Conservation (phyloP, 2,329 filamentous ascomycete species). For the Aspergillus pseudoviridinutans region DNA sequence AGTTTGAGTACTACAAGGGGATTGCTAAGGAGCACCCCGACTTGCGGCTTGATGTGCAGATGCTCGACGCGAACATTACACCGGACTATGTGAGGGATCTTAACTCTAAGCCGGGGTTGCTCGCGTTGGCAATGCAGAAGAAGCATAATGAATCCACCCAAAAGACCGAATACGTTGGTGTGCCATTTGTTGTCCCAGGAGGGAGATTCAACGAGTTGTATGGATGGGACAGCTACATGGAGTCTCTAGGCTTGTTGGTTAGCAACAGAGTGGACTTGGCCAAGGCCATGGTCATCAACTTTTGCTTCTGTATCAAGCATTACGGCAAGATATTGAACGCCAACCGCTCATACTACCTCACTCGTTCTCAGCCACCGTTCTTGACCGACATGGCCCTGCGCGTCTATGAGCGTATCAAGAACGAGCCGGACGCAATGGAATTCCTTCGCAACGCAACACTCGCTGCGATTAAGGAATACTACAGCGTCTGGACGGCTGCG, state of each 20-base stretch:
- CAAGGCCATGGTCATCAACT: slow-evolving; percentile 93
- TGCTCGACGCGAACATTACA: slow-evolving; percentile 68
- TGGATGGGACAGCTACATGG: slow-evolving; percentile 99
- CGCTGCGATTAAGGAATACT: slow-evolving; percentile 95
- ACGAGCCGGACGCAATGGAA: slow-evolving; percentile 72
- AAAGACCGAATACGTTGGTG: slow-evolving; percentile 67
- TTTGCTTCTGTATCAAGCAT: slow-evolving; percentile 96
- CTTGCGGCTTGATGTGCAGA: slow-evolving; percentile 79
- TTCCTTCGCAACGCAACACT: slow-evolving; percentile 77
- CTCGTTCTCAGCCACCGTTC: slow-evolving; percentile 91
- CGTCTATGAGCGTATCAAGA: slow-evolving; percentile 89
- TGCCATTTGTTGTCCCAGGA: slow-evolving; percentile 95
- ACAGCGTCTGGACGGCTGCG: slow-evolving; percentile 77
- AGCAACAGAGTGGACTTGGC: slow-evolving; percentile 82
- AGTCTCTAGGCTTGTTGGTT: slow-evolving; percentile 80
- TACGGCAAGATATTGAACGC: slow-evolving; percentile 99
- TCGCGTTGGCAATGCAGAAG: slow-evolving; percentile 87
- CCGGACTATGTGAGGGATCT: slow-evolving; percentile 76
- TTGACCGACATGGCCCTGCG: slow-evolving; percentile 94
- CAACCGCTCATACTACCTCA: slow-evolving; percentile 92
- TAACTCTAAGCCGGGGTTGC: slow-evolving; percentile 80
- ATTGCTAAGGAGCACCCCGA: slow-evolving; percentile 76
- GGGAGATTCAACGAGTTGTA: slow-evolving; percentile 98
- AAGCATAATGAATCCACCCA: slow-evolving; percentile 63
- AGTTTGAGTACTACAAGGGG: slow-evolving; percentile 81